Base-by-base conservation (phyloP, 2,329 filamentous ascomycete genomes). In the Penicillium sp. region DNA sequence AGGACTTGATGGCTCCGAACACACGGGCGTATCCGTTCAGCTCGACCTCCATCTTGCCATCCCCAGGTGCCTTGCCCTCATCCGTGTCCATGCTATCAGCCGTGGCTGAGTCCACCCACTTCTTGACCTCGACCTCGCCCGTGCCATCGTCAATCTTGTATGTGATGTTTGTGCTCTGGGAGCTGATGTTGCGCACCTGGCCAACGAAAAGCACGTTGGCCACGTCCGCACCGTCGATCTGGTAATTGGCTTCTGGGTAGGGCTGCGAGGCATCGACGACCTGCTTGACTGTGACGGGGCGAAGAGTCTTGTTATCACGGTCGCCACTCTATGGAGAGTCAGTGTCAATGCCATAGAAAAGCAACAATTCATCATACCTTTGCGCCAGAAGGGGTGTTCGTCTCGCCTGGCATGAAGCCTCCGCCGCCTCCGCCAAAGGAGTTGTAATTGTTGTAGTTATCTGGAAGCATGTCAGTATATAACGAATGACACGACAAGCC, bases 91-190 rank as follows among this genome's bases (percentile, higher is more conserved):
- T 73, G 38, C 65, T 64, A 33, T 78, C 73, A 37, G 59, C 58
- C 2, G 66, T 69, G 33, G 71, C 67, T 31, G 79, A 76, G 49
- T 72, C 71, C 66, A 71, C 68, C 72, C 64, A 71, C 58, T 53
- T 72, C 65, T 64, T 83, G 81, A 58, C 91, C 72, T 98, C 95
- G 62, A 96, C 86, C 54, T 84, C 79, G 52, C 89, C 91, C 1
- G 95, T 98, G 68, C 93, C 93, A 72, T 98, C 93, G 73, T 98
- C 93, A 62, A 98, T 77, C 64, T 86, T 88, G 79, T 95, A 95
- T 40, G 89, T 95, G 59, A 90, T 84, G 74, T 95, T 95, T 59
- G 92, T 96, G 35, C 86, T 81, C 74, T 95, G 89, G n/a, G 81
- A 80, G 66, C 83, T 87, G 72, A 96, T 84, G 72, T 84, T 84